Evolutionary conservation across 169 alveolate species (phyloP).

Genomic region (Eimeria falciformis): DNA sequence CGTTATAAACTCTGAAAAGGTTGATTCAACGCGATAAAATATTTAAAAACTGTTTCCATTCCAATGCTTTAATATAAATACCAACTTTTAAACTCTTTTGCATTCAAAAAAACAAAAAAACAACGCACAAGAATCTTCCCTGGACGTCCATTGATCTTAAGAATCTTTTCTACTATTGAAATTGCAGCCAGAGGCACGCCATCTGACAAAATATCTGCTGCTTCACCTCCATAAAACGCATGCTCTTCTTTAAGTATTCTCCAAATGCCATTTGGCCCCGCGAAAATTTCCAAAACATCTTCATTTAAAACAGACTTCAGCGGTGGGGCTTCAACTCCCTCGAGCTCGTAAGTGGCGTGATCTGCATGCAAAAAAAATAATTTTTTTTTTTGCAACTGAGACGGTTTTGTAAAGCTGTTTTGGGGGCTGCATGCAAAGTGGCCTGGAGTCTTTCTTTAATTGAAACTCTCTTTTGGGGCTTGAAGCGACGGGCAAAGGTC

Average conservation of each 20-base stretch:
- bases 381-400: too few relatives aligned
- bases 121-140: conserved; percentile 22
- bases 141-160: neutral
- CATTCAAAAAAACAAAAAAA: neutral
- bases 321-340: conserved; percentile 56
- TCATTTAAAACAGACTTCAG: conserved; percentile 17
- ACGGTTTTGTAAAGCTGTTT: too few relatives aligned
- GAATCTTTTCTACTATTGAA: conserved; percentile 37
- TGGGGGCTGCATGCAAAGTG: too few relatives aligned
- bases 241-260: conserved; percentile 26
- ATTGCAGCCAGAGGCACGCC: conserved; percentile 50
- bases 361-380: neutral
- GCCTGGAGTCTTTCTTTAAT: too few relatives aligned
- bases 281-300: conserved; percentile 20
- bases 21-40: too few relatives aligned
- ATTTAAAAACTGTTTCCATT: too few relatives aligned
- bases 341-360: conserved; percentile 57
- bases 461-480: too few relatives aligned
- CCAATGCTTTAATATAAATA: too few relatives aligned
- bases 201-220: conserved; percentile 38
- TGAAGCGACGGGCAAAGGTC: too few relatives aligned
- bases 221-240: conserved; percentile 53
- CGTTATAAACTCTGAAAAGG: too few relatives aligned
- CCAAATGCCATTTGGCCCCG: conserved; percentile 50
- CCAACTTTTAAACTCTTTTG: too few relatives aligned